Percentiles rank a stretch among this genome's conserved stretches.
Evolutionary conservation across 805 yeast species (phyloP).

Genomic region (Candida gorgasii): DNA sequence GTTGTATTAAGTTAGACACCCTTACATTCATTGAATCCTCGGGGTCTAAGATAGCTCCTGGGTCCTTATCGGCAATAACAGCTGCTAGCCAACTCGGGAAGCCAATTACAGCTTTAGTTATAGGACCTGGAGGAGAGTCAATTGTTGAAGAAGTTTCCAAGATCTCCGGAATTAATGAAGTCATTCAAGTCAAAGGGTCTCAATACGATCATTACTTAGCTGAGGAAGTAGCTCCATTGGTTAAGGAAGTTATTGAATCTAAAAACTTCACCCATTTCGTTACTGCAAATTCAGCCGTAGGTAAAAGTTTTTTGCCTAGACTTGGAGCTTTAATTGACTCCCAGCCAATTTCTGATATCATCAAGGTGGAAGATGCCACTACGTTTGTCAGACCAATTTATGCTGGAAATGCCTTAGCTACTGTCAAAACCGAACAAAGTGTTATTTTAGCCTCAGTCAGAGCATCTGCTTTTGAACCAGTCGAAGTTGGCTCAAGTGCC

Average conservation of each 20-base stretch:
- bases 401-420: conserved; percentile 91
- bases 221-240: conserved; percentile 75
- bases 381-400: conserved; percentile 92
- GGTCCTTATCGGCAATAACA: conserved; percentile 67
- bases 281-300: conserved; percentile 81
- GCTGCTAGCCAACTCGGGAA: conserved; percentile 79
- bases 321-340: conserved; percentile 80
- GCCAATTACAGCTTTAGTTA: conserved; percentile 76
- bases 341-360: conserved; percentile 86
- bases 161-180: conserved; percentile 53
- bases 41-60: conserved; percentile 57
- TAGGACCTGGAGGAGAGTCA: conserved; percentile 61
- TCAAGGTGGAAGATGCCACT: conserved; percentile 59
- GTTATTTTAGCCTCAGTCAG: conserved; percentile 75
- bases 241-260: conserved; percentile 46
- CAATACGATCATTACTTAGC: conserved; percentile 73
- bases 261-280: conserved; percentile 68
- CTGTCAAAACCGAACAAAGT: conserved; percentile 70
- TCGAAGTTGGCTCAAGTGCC: conserved; percentile 32
- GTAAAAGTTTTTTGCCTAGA: conserved; percentile 85
- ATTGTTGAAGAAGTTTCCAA: conserved; percentile 51
- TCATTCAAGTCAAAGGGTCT: conserved; percentile 57
- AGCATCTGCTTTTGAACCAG: conserved; percentile 68
- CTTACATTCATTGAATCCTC: conserved; percentile 73
- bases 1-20: conserved; percentile 42